Base-by-base conservation (phyloP, 2,329 filamentous ascomycete species). In the Fusarium pseudoanthophilum region DNA sequence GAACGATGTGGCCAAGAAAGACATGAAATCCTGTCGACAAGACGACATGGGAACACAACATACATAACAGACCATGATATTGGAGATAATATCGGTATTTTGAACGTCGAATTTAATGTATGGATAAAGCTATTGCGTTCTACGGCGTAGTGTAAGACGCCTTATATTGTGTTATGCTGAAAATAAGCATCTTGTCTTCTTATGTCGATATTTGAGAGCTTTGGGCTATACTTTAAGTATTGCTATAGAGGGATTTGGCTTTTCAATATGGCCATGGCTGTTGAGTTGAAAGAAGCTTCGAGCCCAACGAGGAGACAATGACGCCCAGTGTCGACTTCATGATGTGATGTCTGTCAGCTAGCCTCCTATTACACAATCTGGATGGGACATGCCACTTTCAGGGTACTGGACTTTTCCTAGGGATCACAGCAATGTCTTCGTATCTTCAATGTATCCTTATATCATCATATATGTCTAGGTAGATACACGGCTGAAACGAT, bases 361-460 rank as follows among this genome's bases (percentile, higher is more conserved):
- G n/a, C 20, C 8, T 55, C 11, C 5, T 14, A 39, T n/a, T n/a
- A 39, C 24, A 9, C 34, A 26, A 30, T 16, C 18, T 20, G 9
- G 30, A 40, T 14, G 21, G 26, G 15, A n/a, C 20, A 40, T n/a
- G 34, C 21, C 51, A 40, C 51, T 40, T 28, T 55, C 36, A 21
- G 18, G 24, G 34, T 9, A 10, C 24, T 26, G 3, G 21, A 28
- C 7, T 18, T 13, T 34, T 11, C 21, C 16, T 16, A 28, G 13
- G 20, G 21, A 39, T 28, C 10, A 20, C n/a, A 40, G 28, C 20
- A 48, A 32, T 40, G 21, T 37, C 39, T 42, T 16, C 24, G 32
- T 53, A 60, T 65, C 14, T 28, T 61, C 45, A 39, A 48, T 58
- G 18, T 46, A 45, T 51, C 37, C 36, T 55, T 32, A 40, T 64